Conservation (phyloP, 106 monocot genomes). For the Dendrobium huoshanense region DNA sequence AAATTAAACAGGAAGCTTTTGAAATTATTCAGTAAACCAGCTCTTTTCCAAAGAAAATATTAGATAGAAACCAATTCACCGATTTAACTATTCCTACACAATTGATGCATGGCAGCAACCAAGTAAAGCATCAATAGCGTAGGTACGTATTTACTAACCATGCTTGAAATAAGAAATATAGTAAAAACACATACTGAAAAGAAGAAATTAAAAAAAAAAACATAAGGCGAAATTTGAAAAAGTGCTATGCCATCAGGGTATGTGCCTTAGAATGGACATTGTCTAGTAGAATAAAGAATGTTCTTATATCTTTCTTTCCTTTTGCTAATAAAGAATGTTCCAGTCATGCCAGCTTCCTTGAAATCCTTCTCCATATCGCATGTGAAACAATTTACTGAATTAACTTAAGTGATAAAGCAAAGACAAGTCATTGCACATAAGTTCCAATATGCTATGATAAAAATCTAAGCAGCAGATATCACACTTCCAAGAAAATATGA, state of each 20-base stretch:
- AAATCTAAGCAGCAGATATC: neutral
- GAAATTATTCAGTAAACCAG: neutral
- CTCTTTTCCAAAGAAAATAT: neutral
- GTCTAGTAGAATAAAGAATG: too few species aligned
- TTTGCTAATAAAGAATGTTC: neutral
- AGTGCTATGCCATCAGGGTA: too few species aligned
- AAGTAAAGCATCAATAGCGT: neutral
- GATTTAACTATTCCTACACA: neutral
- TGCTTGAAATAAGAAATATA: neutral
- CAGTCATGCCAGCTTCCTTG: neutral
- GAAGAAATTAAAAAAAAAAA: neutral
- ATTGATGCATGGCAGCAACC: neutral
- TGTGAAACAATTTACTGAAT: neutral
- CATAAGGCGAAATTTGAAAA: neutral
- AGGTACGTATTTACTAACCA: neutral
- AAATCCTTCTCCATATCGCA: neutral
- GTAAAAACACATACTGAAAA: neutral
- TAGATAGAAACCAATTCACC: neutral
- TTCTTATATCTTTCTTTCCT: neutral
- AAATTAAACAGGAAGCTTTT: neutral
- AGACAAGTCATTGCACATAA: neutral
- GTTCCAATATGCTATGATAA: neutral
- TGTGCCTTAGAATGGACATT: too few species aligned
- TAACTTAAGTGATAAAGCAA: neutral
- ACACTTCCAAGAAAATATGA: neutral